Percentiles rank a stretch among this genome's conserved stretches.
phyloP scores from a whole-genome alignment of 2,329 filamentous ascomycete genomes.

The Fusarium albidum region DNA sequence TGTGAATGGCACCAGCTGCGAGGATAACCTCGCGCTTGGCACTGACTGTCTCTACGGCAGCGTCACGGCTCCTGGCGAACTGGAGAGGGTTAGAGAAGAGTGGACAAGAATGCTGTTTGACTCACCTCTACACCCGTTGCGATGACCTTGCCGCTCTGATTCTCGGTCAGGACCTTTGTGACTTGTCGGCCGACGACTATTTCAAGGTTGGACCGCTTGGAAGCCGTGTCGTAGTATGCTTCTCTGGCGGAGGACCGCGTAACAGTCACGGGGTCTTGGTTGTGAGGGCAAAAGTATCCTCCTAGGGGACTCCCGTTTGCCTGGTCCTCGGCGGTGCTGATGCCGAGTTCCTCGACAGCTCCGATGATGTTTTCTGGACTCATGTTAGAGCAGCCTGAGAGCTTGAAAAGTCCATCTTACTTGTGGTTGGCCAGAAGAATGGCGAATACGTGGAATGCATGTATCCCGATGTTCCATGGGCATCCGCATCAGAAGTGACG shows the following conservation, averaged over 20 bases:
- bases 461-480: slow-evolving; percentile 26
- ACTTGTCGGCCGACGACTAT: slow-evolving; percentile 25
- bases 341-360: slow-evolving; percentile 23
- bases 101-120: no score
- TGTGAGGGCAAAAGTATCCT: slow-evolving; percentile 33
- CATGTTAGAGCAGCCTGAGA: neutral
- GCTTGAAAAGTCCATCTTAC: slow-evolving; percentile 2
- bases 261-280: slow-evolving; percentile 21
- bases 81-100: neutral
- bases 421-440: slow-evolving; percentile 38
- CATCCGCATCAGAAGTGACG: slow-evolving; percentile 21
- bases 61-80: slow-evolving; percentile 16
- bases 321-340: slow-evolving; percentile 22
- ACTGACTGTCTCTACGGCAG: neutral
- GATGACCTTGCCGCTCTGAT: slow-evolving; percentile 4
- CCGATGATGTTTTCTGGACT: slow-evolving; percentile 22
- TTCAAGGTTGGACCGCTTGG: slow-evolving; percentile 26
- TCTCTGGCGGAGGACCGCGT: slow-evolving; percentile 31
- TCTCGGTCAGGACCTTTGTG: slow-evolving; percentile 29
- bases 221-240: slow-evolving; percentile 21
- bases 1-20: slow-evolving; percentile 51
- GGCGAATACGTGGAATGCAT: slow-evolving; percentile 32
- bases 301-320: slow-evolving; percentile 30
- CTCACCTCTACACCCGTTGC: slow-evolving; percentile 32
- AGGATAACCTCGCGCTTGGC: slow-evolving; percentile 51